Evolutionary conservation across 352 stramenopile species (phyloP), one percentile per base, ranked within the genome.

Genomic region (Pythium aphanidermatum): DNA sequence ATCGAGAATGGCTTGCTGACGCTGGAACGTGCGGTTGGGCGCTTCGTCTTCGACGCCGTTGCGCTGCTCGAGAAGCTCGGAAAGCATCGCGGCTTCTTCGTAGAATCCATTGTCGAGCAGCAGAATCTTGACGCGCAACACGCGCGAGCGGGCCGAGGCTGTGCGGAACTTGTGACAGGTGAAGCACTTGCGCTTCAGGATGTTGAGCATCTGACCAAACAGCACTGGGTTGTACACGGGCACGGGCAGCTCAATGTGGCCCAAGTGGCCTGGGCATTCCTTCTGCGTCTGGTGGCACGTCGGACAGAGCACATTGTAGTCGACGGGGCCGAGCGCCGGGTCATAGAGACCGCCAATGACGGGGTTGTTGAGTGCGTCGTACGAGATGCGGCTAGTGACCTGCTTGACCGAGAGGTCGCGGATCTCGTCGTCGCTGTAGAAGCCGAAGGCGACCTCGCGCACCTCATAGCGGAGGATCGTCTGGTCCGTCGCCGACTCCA

Each of bases 151-250:
- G 21, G 76, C 67, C 36, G 79, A 80, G 8, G 79, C 63, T 20
- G 93, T 58, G 51, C 86, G 80, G 58, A 99, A 97, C 58, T 97
- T 96, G 80, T 99, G 96, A 82, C 97, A 99, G 44, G 81, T 90
- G 44, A 99, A 94, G 84, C 97, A 99, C 65, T 99, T 99, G 65
- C 84, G 81, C 61, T 96, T 93, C 54, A 99, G 76, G 24, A 99
- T 64, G 38, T 89, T 95, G 50, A 98, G 72, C 65, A 99, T 72
- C 28, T 95, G 81, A 2, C 49, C 35, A 53, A 99, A 99, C 16
- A 99, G 77, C 31, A 99, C 75, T 0, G 97, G 96, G 69, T 99
- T 97, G 64, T 99, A 99, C 26, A 99, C 79, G 6, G 96, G 96
- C 26, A 99, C 90, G 46, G 90, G 93, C 30, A 99, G 79, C 78